phyloP scores from a whole-genome alignment of 2,329 filamentous ascomycete genomes.

The Xylariaceae sp. region DNA sequence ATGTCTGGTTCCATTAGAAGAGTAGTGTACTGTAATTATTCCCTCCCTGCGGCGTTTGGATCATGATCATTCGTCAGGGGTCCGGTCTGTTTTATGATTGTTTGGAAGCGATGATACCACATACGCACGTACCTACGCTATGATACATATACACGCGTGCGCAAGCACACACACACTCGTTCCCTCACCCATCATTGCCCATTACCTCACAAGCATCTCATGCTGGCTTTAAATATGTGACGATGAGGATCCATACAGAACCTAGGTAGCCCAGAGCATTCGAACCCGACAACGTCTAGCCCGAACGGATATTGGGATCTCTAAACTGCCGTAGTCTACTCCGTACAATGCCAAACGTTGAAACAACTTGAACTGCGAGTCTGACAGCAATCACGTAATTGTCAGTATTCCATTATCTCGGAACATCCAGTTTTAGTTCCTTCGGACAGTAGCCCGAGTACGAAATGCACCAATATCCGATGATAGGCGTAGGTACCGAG shows the following conservation, averaged over 20 bases:
- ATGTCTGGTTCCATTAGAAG: slow-evolving; percentile 6
- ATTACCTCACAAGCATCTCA: neutral
- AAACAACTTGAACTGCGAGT: too few species aligned
- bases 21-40: slow-evolving; percentile 12
- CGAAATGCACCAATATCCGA: neutral
- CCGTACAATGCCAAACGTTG: too few species aligned
- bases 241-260: too few species aligned
- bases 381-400: too few species aligned
- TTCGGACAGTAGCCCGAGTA: neutral
- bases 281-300: too few species aligned
- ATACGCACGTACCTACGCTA: slow-evolving; percentile 2
- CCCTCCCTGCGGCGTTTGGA: slow-evolving; percentile 18
- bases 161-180: neutral
- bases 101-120: slow-evolving; percentile 31
- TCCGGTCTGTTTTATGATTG: slow-evolving; percentile 22
- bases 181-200: slow-evolving; percentile 13
- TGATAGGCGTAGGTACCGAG: neutral
- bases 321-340: too few species aligned
- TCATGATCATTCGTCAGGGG: slow-evolving; percentile 20
- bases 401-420: too few species aligned
- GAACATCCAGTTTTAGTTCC: too few species aligned
- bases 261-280: too few species aligned
- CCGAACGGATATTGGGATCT: too few species aligned
- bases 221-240: neutral
- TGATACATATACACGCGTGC: neutral